Evolutionary conservation across 2,329 filamentous ascomycete genomes (phyloP), one percentile per base, ranked within the genome.

Genomic region (Botrytis porri): DNA sequence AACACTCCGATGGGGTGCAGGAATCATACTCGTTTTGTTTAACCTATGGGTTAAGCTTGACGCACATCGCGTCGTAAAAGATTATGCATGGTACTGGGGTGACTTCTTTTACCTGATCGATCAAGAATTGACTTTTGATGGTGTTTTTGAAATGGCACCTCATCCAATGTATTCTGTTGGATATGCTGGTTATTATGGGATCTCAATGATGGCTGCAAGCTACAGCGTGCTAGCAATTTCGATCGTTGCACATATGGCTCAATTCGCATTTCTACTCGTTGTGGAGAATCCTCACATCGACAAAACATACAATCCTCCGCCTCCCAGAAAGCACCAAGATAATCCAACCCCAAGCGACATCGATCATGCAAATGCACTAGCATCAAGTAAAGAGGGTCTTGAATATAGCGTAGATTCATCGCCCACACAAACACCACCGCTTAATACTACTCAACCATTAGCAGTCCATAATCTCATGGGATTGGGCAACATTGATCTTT

Each of bases 81-180:
- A 99, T 83, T 99, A 95, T 84, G 96, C 96, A 41, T 99, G 96
- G 96, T 99, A 98, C 84, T 99, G 96, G 96, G 96, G 96, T 75
- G 96, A 99, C 83, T 98, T 98, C 84, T 99, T 98, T 86, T 99
- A 94, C 83, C 90, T 99, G 80, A 93, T 99, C 82, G 96, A 99
- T 83, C 95, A 98, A 84, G 94, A 97, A 81, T 86, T 99, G 81
- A 98, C 95, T 67, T 99, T 99, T 82, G 96, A 99, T 81, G 96
- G 96, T 73, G 96, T 99, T 75, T 99, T 98, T 81, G 96, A 99
- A 84, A 97, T 99, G 91, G 96, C 96, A 32, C 96, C 96, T 45
- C 96, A 98, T 81, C 95, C 95, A 76, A 98, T 98, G 95, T 98
- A 98, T 84, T 97, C 95, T 72, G 95, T 98, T 79, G 96, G 96